Base-by-base conservation (phyloP, 371 early-diverging fungal genomes). In the Gilbertella persicaria region DNA sequence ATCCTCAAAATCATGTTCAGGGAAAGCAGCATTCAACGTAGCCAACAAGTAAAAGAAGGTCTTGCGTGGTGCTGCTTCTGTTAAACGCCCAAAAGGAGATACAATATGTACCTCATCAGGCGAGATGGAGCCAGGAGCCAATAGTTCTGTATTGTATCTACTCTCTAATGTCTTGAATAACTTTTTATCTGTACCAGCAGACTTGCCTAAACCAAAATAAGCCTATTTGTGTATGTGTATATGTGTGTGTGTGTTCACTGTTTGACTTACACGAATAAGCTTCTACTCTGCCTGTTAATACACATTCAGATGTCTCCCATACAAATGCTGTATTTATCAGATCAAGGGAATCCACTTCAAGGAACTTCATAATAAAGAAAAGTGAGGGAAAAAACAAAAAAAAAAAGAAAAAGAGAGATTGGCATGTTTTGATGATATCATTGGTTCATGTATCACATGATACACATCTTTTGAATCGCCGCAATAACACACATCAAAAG, bases 1-100 rank as follows among this genome's bases (percentile, higher is more conserved):
- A 46, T 92, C 91, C 50, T 93, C 91, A 75, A 96, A 97, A 65
- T 96, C 97, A 59, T 95, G 90, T 57, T 97, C 96, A 4, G 97
- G 96, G 57, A 90, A 97, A 2, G 92, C 89, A 5, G 94, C 90
- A 58, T 97, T 97, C 36, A 97, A 74, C 0, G 95, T 96, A 8
- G 92, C 91, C 30, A 97, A 80, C 10, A 97, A 79, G 66, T 93
- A 95, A 63, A 93, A 95, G 45, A 95, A 79, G 2, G 92, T 93
- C 74, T 87, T 91, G 50, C 89, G 67, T 24, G 90, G 87, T 5
- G 90, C 77, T 0, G 86, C 60, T 62, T 93, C 85, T 19, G 87
- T 82, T 63, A 94, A 70, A 5, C 92, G 86, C 3, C 94, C 95
- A 74, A 89, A 93, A 26, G 92, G 93, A 17, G 93, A 93, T 8